Evolutionary conservation across 228 moss, liverwort and hornwort genomes (phyloP).

Genomic region (Sphagnum fallax): DNA sequence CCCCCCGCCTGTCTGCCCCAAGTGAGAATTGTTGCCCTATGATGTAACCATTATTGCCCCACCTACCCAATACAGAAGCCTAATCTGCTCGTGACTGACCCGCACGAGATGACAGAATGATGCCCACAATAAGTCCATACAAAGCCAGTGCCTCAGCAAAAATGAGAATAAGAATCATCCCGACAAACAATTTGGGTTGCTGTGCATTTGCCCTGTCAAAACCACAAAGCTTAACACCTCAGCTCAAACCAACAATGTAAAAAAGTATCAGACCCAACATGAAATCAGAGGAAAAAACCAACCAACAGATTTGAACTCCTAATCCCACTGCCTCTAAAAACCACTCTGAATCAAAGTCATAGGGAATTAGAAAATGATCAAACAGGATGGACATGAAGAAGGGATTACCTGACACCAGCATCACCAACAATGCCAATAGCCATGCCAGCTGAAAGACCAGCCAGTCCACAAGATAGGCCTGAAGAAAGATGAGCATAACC

Average conservation of each 20-base stretch:
- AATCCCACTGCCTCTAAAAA: too few relatives aligned
- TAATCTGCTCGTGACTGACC: slow-evolving; percentile 67
- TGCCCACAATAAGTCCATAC: slow-evolving; percentile 82
- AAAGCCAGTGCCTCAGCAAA: slow-evolving; percentile 87
- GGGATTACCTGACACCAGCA: slow-evolving; percentile 32
- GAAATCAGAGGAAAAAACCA: too few relatives aligned
- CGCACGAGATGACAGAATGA: slow-evolving; percentile 80
- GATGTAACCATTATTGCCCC: too few relatives aligned
- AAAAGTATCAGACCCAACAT: not conserved
- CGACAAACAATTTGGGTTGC: slow-evolving; percentile 89
- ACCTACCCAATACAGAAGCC: not conserved
- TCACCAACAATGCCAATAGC: slow-evolving; percentile 64
- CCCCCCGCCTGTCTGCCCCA: too few relatives aligned
- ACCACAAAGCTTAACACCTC: not conserved
- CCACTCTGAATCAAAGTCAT: too few relatives aligned
- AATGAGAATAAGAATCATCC: slow-evolving; percentile 88
- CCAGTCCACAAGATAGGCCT: slow-evolving; percentile 67
- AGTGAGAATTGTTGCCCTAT: too few relatives aligned
- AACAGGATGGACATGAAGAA: too few relatives aligned
- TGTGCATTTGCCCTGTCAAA: slow-evolving; percentile 68
- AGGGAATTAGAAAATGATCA: too few relatives aligned
- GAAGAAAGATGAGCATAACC: slow-evolving; percentile 82
- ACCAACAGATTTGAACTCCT: too few relatives aligned
- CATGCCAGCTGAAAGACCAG: slow-evolving; percentile 67
- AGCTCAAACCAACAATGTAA: not conserved